Percentiles rank a stretch among this genome's conserved stretches.
Evolutionary conservation across 306 rosid genomes (phyloP).

Genomic region (Luffa aegyptiaca): DNA sequence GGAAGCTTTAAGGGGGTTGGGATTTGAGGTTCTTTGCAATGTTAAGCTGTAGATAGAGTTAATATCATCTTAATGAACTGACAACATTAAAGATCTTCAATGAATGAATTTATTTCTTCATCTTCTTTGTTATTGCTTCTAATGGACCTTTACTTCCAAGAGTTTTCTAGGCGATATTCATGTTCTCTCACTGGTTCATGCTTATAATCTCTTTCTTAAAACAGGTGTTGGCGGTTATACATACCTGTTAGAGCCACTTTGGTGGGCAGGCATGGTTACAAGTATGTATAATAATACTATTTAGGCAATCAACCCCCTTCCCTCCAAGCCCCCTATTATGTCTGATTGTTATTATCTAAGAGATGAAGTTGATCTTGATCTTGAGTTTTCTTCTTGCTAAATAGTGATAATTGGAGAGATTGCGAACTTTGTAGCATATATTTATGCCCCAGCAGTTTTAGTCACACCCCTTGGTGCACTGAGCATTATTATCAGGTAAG

Average conservation of each 20-base stretch:
- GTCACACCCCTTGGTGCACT: slow-evolving; percentile 97
- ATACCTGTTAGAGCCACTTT: slow-evolving; percentile 80
- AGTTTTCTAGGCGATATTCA: neutral
- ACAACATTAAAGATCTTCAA: neutral
- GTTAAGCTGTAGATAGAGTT: neutral
- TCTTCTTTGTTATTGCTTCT: neutral
- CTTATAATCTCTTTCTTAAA: slow-evolving; percentile 9
- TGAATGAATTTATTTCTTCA: neutral
- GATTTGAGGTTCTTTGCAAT: neutral
- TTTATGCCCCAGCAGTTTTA: slow-evolving; percentile 87
- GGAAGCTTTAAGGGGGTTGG: neutral
- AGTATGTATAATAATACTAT: slow-evolving; percentile 38
- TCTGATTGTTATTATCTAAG: neutral
- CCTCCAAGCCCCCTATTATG: neutral
- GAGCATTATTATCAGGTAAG: slow-evolving; percentile 85
- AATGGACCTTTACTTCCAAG: neutral
- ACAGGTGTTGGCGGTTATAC: slow-evolving; percentile 87
- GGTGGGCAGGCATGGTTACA: slow-evolving; percentile 98
- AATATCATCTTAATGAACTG: neutral
- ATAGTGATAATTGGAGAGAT: slow-evolving; percentile 88
- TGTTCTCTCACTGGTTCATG: neutral
- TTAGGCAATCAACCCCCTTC: neutral
- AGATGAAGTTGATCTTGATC: slow-evolving; percentile 6
- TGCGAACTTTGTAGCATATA: slow-evolving; percentile 87
- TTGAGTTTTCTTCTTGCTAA: slow-evolving; percentile 7